A percentile compares a stretch with the other conserved stretches of the same genome.
These are phyloP conservation scores for Sarocladiaceae sp. DNA, from an alignment of 2,329 filamentous ascomycete species.

Conservation along the genomic window DNA sequence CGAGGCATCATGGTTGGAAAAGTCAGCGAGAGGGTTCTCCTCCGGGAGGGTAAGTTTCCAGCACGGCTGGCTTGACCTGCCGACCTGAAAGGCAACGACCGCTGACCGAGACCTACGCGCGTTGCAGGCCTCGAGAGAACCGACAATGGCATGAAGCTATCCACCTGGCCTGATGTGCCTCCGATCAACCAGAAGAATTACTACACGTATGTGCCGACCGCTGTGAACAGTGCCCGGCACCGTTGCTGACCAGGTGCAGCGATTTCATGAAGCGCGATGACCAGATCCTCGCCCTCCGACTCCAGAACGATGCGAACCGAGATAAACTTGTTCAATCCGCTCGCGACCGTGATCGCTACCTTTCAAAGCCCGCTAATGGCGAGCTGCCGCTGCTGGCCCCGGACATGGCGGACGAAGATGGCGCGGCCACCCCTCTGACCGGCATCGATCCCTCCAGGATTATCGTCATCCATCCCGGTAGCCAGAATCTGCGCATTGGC, in stretches of 20 bases:
- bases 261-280: conserved; percentile 99
- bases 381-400: conserved; percentile 56
- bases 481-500: conserved; percentile 89
- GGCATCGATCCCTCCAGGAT: conserved; percentile 76
- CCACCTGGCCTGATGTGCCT: conserved; percentile 84
- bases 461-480: conserved; percentile 91
- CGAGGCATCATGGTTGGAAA: conserved; percentile 50
- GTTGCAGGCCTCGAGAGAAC: conserved; percentile 80
- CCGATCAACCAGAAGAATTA: conserved; percentile 99
- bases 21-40: conserved; percentile 59
- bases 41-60: conserved; percentile 48
- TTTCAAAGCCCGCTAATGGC: conserved; percentile 60
- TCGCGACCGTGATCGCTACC: conserved; percentile 78
- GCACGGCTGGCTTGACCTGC: conserved; percentile 11
- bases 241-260: conserved; percentile 35
- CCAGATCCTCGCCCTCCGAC: conserved; percentile 81
- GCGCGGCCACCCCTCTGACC: conserved; percentile 47
- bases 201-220: conserved; percentile 70
- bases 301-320: conserved; percentile 80
- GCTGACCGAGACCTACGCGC: conserved; percentile 3
- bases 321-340: conserved; percentile 79
- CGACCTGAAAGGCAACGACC: no score
- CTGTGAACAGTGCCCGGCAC: neutral
- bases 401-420: conserved; percentile 54
- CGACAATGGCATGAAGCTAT: conserved; percentile 96